Percentiles rank a stretch among this genome's conserved stretches.
These are phyloP conservation scores for Fraxinus sp. DNA, from an alignment of 305 asterid species.

Conservation along the genomic window DNA sequence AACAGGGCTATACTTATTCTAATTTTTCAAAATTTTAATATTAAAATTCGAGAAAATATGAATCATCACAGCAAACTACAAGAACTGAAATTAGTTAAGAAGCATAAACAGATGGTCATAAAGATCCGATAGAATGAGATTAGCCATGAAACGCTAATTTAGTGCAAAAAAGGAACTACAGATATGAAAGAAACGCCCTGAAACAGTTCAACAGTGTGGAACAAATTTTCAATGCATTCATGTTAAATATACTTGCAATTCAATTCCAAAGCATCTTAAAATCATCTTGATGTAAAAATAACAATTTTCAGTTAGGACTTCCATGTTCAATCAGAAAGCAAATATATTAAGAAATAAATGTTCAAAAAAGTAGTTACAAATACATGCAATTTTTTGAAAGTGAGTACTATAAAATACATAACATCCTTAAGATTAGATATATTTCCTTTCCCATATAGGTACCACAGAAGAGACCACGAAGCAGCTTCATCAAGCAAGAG, in stretches of 20 bases:
- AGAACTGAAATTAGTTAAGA: neutral
- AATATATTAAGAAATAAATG: slow-evolving; percentile 9
- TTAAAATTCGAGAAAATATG: neutral
- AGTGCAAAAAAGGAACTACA: slow-evolving; percentile 6
- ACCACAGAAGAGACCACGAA: slow-evolving; percentile 97
- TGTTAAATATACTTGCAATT: neutral
- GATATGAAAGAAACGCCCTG: neutral
- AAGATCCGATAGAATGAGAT: neutral
- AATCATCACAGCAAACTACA: neutral
- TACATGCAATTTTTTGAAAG: neutral
- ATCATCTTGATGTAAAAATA: neutral
- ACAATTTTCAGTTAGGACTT: neutral
- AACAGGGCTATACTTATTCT: neutral
- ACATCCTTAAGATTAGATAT: slow-evolving; percentile 22
- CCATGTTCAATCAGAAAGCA: neutral
- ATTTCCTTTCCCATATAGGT: slow-evolving; percentile 89
- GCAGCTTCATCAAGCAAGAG: slow-evolving; percentile 96
- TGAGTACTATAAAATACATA: neutral
- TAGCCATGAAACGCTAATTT: neutral
- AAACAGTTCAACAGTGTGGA: neutral
- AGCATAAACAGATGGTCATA: neutral
- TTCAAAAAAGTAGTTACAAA: neutral
- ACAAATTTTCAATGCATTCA: neutral
- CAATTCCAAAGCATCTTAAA: neutral
- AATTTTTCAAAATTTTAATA: neutral